Evolutionary conservation across 352 stramenopile species (phyloP), one percentile per base, ranked within the genome.

Genomic region (Peronospora tabacina): DNA sequence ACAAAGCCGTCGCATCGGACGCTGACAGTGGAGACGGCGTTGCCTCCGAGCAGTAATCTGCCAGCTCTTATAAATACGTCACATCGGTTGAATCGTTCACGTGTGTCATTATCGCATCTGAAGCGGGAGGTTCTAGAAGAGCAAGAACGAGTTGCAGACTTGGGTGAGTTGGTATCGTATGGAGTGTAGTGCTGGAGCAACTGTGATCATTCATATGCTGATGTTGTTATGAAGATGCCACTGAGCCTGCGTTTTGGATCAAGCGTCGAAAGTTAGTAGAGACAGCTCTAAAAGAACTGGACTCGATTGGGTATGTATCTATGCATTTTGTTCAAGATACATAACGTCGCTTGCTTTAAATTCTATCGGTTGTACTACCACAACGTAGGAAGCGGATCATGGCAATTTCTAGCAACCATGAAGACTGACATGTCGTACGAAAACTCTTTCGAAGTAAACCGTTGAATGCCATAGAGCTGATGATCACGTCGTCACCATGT

Each of bases 241-340:
- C 58, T 0, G 53, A 70, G 1, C 58, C 68, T 28, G 61, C 48
- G 26, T 77, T 72, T 42, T 77, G 68, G 68, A 60, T 68, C 36
- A 58, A 66, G 36, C 61, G 68, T 17, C 64, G 66, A 49, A 28
- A 61, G 43, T 42, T 39, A 17, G 64, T 66, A 12, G 61, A 65
- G 6, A 20, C 55, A 29, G 56, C 68, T n/a, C 35, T 77, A 33
- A 55, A 60, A 22, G 44, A 70, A 22, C 46, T 77, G 43, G 61
- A 77, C 20, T 22, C 41, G 0, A 47, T 77, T 26, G 57, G 73
- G 68, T 77, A 66, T 29, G 61, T 73, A 28, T 22, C 16, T 13
- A 12, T 37, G 0, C 12, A 22, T 16, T 4, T 37, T 15, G 1
- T 37, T 17, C 33, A 19, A 37, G 33, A 26, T 26, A 6, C 33